Evolutionary conservation across 805 yeast species (phyloP), one percentile per base, ranked within the genome.

Genomic region (Candida schatavii): DNA sequence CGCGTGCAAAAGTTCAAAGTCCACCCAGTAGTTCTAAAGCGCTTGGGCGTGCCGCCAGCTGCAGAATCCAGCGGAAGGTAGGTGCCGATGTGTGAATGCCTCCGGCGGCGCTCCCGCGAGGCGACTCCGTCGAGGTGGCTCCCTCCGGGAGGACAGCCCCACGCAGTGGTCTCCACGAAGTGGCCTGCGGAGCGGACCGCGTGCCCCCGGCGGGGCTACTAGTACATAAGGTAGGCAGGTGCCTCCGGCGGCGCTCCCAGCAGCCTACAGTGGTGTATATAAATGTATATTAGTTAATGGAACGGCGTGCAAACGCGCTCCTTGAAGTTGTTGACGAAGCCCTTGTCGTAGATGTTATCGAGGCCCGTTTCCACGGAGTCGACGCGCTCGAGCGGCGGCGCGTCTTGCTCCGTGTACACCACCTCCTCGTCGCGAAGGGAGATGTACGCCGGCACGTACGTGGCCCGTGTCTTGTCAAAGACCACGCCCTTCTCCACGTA

Each of bases 321-420:
- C 28, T 44, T 54, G 9, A 73, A 39, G 46, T 78, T 78, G 2
- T 44, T 41, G 54, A 59, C 48, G 47, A 78, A 75, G 2, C 83
- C 83, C 6, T 46, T 49, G 45, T 78, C 83, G 50, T 78, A 78
- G 6, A 74, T 55, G 46, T 78, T 78, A 28, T 47, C 53, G 46
- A 76, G 27, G 47, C 62, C 70, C 3, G 43, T 33, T 30, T 54
- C 62, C 23, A 64, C 56, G 33, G 61, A 56, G 14, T 33, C 35
- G 5, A 66, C 50, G 20, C 48, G 43, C n/a, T 14, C 33, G 34
- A 65, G 43, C 11, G 27, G 22, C 3, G 25, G 33, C 7, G 30
- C 23, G 15, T 55, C 52, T 2, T 20, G 37, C n/a, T 39, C 48
- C n/a, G 43, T 35, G 20, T 53, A 48, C 15, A 61, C 37, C 1